A percentile compares a stretch with the other conserved stretches of the same genome.
These are phyloP conservation scores for Eucalyptus erythrocorys DNA, from an alignment of 345 rosid species.

Conservation along the genomic window DNA sequence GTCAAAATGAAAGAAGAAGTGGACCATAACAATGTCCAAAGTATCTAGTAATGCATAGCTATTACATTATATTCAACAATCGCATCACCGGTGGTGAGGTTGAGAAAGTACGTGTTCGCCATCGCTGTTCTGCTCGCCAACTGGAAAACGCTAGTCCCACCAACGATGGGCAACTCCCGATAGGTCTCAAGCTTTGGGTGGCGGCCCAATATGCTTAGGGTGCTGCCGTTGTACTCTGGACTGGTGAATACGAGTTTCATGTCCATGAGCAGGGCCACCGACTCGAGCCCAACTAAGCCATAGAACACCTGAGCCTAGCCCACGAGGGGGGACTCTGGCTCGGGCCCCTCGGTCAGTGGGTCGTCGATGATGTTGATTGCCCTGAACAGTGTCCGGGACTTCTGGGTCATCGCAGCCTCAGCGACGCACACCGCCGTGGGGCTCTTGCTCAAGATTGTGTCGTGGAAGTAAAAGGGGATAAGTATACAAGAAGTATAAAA, in stretches of 20 bases:
- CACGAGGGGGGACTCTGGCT: conserved; percentile 34
- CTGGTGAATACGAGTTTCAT: conserved; percentile 35
- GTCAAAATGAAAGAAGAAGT: background rate
- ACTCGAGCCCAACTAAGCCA: background rate
- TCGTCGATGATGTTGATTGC: conserved; percentile 37
- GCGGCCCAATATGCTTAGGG: conserved; percentile 36
- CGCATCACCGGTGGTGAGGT: conserved; percentile 39
- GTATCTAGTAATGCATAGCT: conserved; percentile 18
- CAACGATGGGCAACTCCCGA: conserved; percentile 6
- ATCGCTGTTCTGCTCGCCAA: conserved; percentile 51
- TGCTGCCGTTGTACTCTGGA: conserved; percentile 45
- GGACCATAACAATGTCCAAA: background rate
- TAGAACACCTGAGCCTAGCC: conserved; percentile 61
- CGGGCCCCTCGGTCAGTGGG: conserved; percentile 37
- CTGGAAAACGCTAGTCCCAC: conserved; percentile 49
- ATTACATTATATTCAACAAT: conserved; percentile 59
- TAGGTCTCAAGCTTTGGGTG: fast-evolving
- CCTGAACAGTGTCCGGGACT: conserved; percentile 42
- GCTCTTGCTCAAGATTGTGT: conserved; percentile 34
- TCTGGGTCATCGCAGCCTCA: conserved; percentile 11
- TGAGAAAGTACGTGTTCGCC: conserved; percentile 29
- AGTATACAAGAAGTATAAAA: fast-evolving
- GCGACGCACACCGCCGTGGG: conserved; percentile 39
- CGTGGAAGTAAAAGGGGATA: conserved; percentile 27
- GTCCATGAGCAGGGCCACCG: background rate